These are phyloP conservation scores for Teratosphaeria pseudoeucalypti DNA, from an alignment of 2,329 filamentous ascomycete genomes.

Conservation along the genomic window DNA sequence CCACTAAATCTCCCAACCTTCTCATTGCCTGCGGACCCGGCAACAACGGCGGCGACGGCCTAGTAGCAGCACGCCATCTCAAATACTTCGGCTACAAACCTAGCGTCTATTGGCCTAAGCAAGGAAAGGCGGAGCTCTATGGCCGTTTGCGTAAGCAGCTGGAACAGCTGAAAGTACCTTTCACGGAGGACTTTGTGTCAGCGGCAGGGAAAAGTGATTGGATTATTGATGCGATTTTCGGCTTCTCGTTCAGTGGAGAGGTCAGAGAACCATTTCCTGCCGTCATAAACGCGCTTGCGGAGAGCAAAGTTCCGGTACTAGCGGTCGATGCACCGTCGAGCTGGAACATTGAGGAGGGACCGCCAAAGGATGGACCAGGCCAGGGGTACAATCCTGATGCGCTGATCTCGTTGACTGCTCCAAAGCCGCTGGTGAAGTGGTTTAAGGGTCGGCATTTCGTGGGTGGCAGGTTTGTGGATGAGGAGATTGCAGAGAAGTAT, in stretches of 20 bases:
- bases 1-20: constrained; percentile 57
- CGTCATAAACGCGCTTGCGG: constrained; percentile 67
- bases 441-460: constrained; percentile 87
- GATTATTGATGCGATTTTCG: constrained; percentile 86
- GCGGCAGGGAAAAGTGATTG: constrained; percentile 64
- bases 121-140: constrained; percentile 82
- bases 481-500: constrained; percentile 73
- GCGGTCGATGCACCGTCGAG: constrained; percentile 88
- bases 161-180: constrained; percentile 69
- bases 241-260: constrained; percentile 86
- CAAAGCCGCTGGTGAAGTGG: constrained; percentile 76
- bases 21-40: constrained; percentile 85
- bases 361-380: constrained; percentile 65
- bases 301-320: constrained; percentile 65
- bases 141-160: constrained; percentile 79
- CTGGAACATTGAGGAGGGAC: constrained; percentile 85
- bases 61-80: constrained; percentile 87
- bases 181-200: constrained; percentile 65
- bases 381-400: constrained; percentile 69
- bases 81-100: constrained; percentile 86
- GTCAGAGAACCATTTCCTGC: constrained; percentile 84
- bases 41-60: constrained; percentile 74
- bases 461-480: constrained; percentile 78
- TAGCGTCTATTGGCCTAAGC: constrained; percentile 85
- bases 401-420: constrained; percentile 81